Evolutionary conservation across 2,329 filamentous ascomycete genomes (phyloP), one percentile per base, ranked within the genome.

Genomic region (Colletotrichum euphorbiae): DNA sequence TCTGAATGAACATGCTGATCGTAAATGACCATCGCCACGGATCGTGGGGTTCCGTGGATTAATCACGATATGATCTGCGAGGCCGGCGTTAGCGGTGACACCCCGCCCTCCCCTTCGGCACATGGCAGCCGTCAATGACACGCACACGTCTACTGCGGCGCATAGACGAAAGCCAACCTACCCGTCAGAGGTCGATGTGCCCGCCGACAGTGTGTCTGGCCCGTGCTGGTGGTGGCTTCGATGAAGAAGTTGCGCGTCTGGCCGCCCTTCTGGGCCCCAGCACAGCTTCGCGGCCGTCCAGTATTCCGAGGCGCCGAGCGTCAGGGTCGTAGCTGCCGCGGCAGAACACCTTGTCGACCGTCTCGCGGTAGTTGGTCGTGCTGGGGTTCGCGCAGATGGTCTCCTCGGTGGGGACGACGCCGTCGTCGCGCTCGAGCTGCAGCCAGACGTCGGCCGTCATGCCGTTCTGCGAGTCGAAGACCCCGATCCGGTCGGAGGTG

Each of bases 311-410:
- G 72, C 69, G 1, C 57, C 80, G n/a, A 89, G 79, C 0, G 76
- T 77, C 55, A 89, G 78, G 4, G 78, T 77, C 3, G 73, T 72
- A 72, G 17, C 81, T 82, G 36, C 82, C 81, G 42, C 88, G 84
- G 78, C 87, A 90, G 72, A 90, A 85, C 52, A 90, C 80, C 78
- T 91, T 92, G 77, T 91, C 90, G 42, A 91, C 88, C 3, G 85
- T 87, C 78, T 92, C 90, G 76, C 90, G 92, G 4, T 77, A 75
- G 73, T 82, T 82, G 52, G 77, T 82, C 0, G 80, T 79, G 33
- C 83, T 83, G 0, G 89, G 89, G 72, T 89, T 90, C n/a, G 77
- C 77, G 77, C 90, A 92, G 15, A 86, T 62, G 19, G 77, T 70
- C 72, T 85, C 79, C 33, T 73, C 72, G 12, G 78, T 76, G 0